phyloP scores from a whole-genome alignment of 2,329 filamentous ascomycete genomes.

The Aspergillus ibericus region DNA sequence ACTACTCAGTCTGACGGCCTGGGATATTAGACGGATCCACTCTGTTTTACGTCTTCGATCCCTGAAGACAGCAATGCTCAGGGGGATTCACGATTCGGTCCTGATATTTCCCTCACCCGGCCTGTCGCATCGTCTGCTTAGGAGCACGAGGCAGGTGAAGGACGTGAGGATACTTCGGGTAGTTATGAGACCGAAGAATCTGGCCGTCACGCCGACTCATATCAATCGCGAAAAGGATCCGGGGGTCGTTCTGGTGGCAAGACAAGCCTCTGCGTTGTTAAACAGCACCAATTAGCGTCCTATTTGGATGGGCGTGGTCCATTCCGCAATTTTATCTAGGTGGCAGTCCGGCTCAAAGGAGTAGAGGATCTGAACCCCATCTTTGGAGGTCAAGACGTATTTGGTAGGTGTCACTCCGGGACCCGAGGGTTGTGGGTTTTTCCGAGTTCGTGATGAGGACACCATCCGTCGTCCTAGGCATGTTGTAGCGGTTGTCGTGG shows the following conservation, averaged over 20 bases:
- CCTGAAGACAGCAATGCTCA: neutral
- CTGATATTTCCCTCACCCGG: neutral
- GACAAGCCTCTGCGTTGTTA: neutral
- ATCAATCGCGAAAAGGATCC: neutral
- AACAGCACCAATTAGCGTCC: conserved; percentile 1
- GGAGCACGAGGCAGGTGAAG: neutral
- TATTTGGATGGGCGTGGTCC: neutral
- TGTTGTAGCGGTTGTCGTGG: too few relatives aligned
- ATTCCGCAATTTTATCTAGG: neutral
- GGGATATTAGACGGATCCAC: neutral
- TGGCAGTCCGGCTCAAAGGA: neutral
- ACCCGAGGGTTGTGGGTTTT: neutral
- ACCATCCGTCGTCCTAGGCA: neutral
- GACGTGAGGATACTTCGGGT: neutral
- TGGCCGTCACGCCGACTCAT: neutral
- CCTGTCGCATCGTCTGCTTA: neutral
- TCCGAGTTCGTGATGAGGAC: neutral
- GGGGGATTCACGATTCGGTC: neutral
- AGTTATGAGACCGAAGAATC: neutral
- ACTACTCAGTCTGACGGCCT: neutral
- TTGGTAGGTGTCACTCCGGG: neutral
- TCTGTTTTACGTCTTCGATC: neutral
- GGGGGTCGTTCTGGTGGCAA: neutral
- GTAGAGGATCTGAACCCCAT: conserved; percentile 1
- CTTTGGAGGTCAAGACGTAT: neutral